These are phyloP conservation scores for Litsea cubeba DNA, from an alignment of 164 flowering plant genomes.

Conservation along the genomic window DNA sequence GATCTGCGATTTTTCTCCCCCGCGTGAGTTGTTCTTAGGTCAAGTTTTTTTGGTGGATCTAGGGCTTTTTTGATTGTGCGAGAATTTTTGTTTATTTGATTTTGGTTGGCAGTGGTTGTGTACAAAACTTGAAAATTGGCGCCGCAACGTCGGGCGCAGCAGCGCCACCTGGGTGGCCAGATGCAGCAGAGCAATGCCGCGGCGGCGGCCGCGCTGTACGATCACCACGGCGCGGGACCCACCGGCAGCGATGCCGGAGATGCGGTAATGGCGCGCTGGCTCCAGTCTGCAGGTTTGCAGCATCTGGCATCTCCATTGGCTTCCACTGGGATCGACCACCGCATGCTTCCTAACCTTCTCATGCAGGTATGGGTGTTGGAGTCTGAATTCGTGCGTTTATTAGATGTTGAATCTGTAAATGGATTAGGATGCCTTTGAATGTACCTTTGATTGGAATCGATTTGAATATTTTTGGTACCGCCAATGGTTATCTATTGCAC, in stretches of 20 bases:
- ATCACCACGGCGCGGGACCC: slow-evolving; percentile 47
- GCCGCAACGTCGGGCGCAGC: slow-evolving; percentile 79
- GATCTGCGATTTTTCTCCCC: slow-evolving; percentile 36
- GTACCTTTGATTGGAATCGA: not conserved
- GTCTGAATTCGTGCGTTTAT: not conserved
- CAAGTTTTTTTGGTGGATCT: not conserved
- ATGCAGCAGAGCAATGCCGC: slow-evolving; percentile 90
- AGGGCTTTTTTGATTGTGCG: not conserved
- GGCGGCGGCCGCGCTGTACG: slow-evolving; percentile 53
- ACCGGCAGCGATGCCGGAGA: slow-evolving; percentile 66
- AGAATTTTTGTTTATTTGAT: slow-evolving; percentile 1
- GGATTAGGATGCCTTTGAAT: not conserved
- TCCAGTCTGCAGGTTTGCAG: slow-evolving; percentile 97
- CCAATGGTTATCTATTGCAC: not conserved
- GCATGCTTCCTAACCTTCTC: slow-evolving; percentile 72
- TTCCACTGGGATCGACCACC: slow-evolving; percentile 73
- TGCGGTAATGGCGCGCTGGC: slow-evolving; percentile 98
- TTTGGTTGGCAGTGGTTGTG: slow-evolving; percentile 11
- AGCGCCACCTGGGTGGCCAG: slow-evolving; percentile 98
- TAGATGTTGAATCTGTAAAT: not conserved
- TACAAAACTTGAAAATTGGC: slow-evolving; percentile 75
- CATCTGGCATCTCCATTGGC: slow-evolving; percentile 97
- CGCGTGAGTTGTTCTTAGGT: slow-evolving; percentile 21
- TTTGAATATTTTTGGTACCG: not conserved
- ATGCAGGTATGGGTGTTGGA: slow-evolving; percentile 62